Evolutionary conservation across 495 filamentous ascomycete genomes (phyloP).

Genomic region (Podospora fimiseda): DNA sequence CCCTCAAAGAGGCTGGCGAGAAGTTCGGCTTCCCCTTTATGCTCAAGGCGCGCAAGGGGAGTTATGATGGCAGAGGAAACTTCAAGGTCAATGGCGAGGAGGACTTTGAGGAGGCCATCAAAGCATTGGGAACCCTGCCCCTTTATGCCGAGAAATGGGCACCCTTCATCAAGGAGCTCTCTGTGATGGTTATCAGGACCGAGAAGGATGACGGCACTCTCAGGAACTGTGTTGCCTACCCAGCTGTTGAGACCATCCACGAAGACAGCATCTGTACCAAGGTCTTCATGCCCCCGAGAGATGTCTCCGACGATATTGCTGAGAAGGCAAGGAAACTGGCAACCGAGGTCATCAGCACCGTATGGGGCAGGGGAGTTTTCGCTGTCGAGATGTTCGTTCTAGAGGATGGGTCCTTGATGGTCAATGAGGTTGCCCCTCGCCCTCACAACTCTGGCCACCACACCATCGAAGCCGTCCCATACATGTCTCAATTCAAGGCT

Average conservation of each 20-base stretch:
- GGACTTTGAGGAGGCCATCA: conserved; percentile 63
- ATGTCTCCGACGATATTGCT: conserved; percentile 54
- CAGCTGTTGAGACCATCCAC: conserved; percentile 88
- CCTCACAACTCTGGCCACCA: conserved; percentile 97
- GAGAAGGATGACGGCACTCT: conserved; percentile 56
- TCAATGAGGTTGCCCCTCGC: conserved; percentile 93
- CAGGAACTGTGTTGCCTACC: conserved; percentile 61
- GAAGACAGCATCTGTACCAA: conserved; percentile 95
- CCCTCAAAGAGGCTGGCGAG: conserved; percentile 56
- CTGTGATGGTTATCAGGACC: conserved; percentile 92
- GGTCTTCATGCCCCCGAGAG: conserved; percentile 77
- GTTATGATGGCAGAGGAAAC: conserved; percentile 93
- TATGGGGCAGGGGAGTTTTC: conserved; percentile 88
- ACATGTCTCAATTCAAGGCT: conserved; percentile 83
- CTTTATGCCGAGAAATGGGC: conserved; percentile 93
- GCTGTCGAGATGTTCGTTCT: conserved; percentile 96
- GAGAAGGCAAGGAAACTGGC: conserved; percentile 70
- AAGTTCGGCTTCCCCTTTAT: conserved; percentile 82
- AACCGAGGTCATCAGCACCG: conserved; percentile 65
- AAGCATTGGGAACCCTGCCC: conserved; percentile 60
- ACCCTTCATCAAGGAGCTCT: conserved; percentile 76
- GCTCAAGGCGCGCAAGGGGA: conserved; percentile 88
- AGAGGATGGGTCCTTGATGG: conserved; percentile 61
- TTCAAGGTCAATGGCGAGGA: conserved; percentile 61
- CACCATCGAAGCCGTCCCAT: conserved; percentile 85